phyloP scores from a whole-genome alignment of 768 basidiomycete genomes.

The Trichaptum fuscoviolaceum region DNA sequence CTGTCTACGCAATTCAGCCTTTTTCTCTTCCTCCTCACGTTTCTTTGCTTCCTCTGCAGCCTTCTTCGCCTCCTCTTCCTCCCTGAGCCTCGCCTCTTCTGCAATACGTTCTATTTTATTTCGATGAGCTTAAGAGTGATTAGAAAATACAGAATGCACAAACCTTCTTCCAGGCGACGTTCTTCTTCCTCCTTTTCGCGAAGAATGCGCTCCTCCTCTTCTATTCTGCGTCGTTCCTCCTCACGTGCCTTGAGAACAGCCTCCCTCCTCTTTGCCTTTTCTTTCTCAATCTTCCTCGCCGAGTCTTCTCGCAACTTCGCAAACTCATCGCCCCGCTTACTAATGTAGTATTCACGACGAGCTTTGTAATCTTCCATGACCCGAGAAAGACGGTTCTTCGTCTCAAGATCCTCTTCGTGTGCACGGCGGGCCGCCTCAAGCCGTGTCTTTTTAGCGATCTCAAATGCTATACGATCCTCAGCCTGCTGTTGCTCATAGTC shows the following conservation, averaged over 20 bases:
- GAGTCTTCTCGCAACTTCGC: slow-evolving; percentile 53
- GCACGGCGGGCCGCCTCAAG: slow-evolving; percentile 47
- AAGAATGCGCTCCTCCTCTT: slow-evolving; percentile 33
- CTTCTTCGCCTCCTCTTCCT: slow-evolving; percentile 44
- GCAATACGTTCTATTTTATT: slow-evolving; percentile 27
- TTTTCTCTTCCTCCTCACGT: slow-evolving; percentile 58
- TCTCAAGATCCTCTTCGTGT: slow-evolving; percentile 62
- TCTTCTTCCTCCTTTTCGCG: slow-evolving; percentile 36
- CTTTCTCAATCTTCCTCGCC: slow-evolving; percentile 68
- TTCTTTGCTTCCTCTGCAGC: slow-evolving; percentile 50
- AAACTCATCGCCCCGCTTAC: slow-evolving; percentile 62
- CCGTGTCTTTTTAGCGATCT: slow-evolving; percentile 51
- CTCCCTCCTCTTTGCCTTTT: slow-evolving; percentile 69
- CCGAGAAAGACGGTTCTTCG: slow-evolving; percentile 68
- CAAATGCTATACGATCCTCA: slow-evolving; percentile 66
- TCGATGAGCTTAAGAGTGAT: slow-evolving; percentile 3
- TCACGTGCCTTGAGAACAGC: slow-evolving; percentile 53
- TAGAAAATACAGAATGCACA: slow-evolving; percentile 17
- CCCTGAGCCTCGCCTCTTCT: slow-evolving; percentile 44
- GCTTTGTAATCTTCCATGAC: slow-evolving; percentile 67
- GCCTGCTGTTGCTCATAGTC: slow-evolving; percentile 88
- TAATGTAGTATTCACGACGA: slow-evolving; percentile 48
- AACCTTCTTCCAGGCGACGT: slow-evolving; percentile 45
- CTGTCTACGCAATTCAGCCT: slow-evolving; percentile 42
- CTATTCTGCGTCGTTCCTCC: slow-evolving; percentile 42